Conservation (phyloP, 805 yeast genomes). For the Lipomyces yamadae region DNA sequence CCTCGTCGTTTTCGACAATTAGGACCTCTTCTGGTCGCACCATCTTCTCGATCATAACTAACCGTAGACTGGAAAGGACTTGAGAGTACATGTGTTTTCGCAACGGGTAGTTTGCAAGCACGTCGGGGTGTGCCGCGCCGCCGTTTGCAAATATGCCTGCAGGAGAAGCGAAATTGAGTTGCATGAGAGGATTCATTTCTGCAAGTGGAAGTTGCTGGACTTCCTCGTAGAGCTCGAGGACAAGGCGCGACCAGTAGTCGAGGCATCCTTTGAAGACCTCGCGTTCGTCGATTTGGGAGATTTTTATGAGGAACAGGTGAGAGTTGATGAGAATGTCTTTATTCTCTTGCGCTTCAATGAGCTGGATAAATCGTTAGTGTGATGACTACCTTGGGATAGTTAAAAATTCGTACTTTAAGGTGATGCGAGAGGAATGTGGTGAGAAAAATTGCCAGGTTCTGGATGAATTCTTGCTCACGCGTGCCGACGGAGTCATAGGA, state of each 20-base stretch:
- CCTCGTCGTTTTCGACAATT: conserved; percentile 97
- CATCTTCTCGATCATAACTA: conserved; percentile 96
- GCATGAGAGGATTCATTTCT: conserved; percentile 77
- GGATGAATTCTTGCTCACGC: conserved; percentile 88
- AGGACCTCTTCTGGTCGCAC: conserved; percentile 98
- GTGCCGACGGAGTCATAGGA: conserved; percentile 78
- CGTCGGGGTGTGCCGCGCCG: conserved; percentile 86
- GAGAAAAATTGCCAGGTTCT: conserved; percentile 91
- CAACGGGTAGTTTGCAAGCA: conserved; percentile 76
- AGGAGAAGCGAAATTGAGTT: conserved; percentile 52
- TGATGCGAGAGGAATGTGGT: conserved; percentile 83
- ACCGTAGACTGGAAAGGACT: conserved; percentile 78
- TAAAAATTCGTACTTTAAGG: conserved; percentile 51
- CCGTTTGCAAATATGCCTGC: conserved; percentile 52
- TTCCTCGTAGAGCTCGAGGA: conserved; percentile 80
- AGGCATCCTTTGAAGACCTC: conserved; percentile 94
- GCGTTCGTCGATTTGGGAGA: conserved; percentile 91
- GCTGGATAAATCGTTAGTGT: conserved; percentile 14
- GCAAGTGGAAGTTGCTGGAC: conserved; percentile 77
- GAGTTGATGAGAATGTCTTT: conserved; percentile 69
- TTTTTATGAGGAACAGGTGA: conserved; percentile 78
- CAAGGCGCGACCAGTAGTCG: conserved; percentile 92
- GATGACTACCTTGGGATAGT: not conserved
- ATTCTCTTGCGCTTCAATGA: conserved; percentile 53
- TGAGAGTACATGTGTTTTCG: conserved; percentile 84